Conservation (phyloP, 108 stramenopile species). For the Pseudonitzschia multistriata region DNA sequence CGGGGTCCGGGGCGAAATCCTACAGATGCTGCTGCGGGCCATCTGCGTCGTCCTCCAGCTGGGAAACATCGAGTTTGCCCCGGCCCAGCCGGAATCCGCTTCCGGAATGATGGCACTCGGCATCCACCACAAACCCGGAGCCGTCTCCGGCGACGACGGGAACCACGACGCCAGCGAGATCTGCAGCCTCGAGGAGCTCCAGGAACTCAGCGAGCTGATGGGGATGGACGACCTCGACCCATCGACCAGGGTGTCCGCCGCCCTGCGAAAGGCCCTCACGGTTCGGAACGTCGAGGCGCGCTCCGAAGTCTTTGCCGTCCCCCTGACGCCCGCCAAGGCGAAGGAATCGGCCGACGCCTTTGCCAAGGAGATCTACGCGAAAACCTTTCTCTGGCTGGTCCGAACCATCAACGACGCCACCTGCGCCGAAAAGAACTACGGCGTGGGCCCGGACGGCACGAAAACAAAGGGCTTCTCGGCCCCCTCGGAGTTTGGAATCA, state of each 20-base stretch:
- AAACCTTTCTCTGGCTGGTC: conserved; percentile 92
- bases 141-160: conserved; percentile 29
- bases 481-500: conserved; percentile 48
- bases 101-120: conserved; percentile 7
- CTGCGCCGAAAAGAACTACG: conserved; percentile 56
- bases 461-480: background rate
- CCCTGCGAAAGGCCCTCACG: conserved; percentile 53
- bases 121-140: conserved; percentile 9
- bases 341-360: conserved; percentile 92
- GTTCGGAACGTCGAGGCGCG: conserved; percentile 71
- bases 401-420: conserved; percentile 90
- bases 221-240: conserved; percentile 56
- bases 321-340: conserved; percentile 68
- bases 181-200: conserved; percentile 50
- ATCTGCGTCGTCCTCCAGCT: conserved; percentile 82
- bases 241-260: conserved; percentile 25
- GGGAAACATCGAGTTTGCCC: conserved; percentile 81
- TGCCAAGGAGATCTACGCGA: conserved; percentile 95
- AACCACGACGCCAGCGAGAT: conserved; percentile 41
- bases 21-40: conserved; percentile 60
- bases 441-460: background rate
- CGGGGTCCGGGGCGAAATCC: conserved; percentile 64
- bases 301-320: conserved; percentile 76
- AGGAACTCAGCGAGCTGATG: conserved; percentile 67
- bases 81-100: conserved; percentile 9